Conservation (phyloP, 306 rosid genomes). For the Coriaria nepalensis region DNA sequence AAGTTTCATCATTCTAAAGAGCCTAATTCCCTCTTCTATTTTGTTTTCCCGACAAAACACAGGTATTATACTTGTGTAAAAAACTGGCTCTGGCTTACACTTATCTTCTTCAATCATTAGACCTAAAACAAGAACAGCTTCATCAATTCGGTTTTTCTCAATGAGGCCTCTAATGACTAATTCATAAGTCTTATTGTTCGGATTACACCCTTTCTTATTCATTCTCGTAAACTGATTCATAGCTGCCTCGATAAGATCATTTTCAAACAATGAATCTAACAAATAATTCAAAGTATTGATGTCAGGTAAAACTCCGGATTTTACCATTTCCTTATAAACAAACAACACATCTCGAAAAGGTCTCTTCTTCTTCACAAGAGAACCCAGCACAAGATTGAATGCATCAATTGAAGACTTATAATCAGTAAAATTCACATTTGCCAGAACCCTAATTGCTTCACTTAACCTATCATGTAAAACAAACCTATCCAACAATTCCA, state of each 20-base stretch:
- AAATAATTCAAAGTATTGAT: constrained; percentile 59
- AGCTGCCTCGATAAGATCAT: constrained; percentile 38
- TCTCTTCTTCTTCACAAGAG: constrained; percentile 38
- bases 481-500: constrained; percentile 33
- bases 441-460: constrained; percentile 51
- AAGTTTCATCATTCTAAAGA: constrained; percentile 57
- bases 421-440: constrained; percentile 39
- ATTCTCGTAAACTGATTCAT: constrained; percentile 75
- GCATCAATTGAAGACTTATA: constrained; percentile 37
- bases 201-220: constrained; percentile 58
- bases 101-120: constrained; percentile 32
- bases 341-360: constrained; percentile 45
- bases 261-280: constrained; percentile 46
- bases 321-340: constrained; percentile 86
- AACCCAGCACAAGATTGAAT: constrained; percentile 47
- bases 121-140: constrained; percentile 42
- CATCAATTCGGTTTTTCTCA: constrained; percentile 35
- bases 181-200: constrained; percentile 61
- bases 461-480: constrained; percentile 31
- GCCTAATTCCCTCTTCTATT: constrained; percentile 36
- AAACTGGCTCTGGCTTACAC: constrained; percentile 40
- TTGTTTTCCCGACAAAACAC: constrained; percentile 57
- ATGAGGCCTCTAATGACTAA: constrained; percentile 41
- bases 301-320: constrained; percentile 47
- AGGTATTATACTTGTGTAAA: constrained; percentile 43